Percentiles rank a stretch among this genome's conserved stretches.
Evolutionary conservation across 2,329 filamentous ascomycete species (phyloP).

Genomic region (Aspergillus jensenii): DNA sequence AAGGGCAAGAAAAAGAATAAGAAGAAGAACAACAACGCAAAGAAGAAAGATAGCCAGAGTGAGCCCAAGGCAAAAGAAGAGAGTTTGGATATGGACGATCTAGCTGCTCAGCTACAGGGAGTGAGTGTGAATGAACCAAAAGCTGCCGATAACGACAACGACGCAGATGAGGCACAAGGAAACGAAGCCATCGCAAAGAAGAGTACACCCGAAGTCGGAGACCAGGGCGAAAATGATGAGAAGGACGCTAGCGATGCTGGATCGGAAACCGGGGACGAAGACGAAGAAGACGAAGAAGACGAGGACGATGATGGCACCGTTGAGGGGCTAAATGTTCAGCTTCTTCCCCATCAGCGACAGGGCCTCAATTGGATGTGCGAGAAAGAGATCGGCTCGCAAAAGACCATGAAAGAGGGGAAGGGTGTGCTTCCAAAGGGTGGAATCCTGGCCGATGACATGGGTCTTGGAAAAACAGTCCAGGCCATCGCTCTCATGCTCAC

Average conservation of each 20-base stretch:
- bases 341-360: constrained; percentile 91
- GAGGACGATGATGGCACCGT: constrained; percentile 64
- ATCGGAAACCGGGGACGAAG: constrained; percentile 28
- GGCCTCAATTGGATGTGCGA: constrained; percentile 94
- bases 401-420: constrained; percentile 74
- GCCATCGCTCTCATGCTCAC: constrained; percentile 83
- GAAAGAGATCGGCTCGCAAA: constrained; percentile 82
- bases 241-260: constrained; percentile 15
- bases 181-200: constrained; percentile 46
- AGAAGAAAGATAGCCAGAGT: constrained; percentile 20
- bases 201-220: constrained; percentile 16
- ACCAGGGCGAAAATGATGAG: constrained; percentile 42
- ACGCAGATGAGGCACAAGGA: constrained; percentile 40
- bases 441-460: constrained; percentile 94
- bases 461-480: constrained; percentile 93
- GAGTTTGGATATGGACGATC: constrained; percentile 40
- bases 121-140: constrained; percentile 40
- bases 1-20: constrained; percentile 38
- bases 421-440: constrained; percentile 81
- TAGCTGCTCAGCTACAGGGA: constrained; percentile 44
- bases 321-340: constrained; percentile 79
- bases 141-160: constrained; percentile 29
- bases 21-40: constrained; percentile 22
- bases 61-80: constrained; percentile 18
- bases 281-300: constrained; percentile 50